Evolutionary conservation across 2,329 filamentous ascomycete genomes (phyloP).

Genomic region (Nemania diffusa): DNA sequence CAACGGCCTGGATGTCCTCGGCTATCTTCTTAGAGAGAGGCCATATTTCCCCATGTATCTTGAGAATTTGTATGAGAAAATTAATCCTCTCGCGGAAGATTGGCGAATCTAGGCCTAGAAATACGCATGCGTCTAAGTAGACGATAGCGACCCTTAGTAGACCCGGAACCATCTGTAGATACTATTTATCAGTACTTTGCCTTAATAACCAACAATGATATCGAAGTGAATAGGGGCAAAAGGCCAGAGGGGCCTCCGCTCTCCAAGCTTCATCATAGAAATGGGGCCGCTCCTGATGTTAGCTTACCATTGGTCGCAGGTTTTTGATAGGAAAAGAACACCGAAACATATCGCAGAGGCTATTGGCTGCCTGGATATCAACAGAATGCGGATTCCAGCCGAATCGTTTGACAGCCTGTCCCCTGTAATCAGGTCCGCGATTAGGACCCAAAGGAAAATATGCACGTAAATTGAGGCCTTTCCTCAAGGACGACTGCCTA

Average conservation of each 20-base stretch:
- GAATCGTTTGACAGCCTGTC: slow-evolving; percentile 45
- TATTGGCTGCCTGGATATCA: slow-evolving; percentile 50
- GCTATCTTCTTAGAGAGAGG: slow-evolving; percentile 50
- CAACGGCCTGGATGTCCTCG: slow-evolving; percentile 49
- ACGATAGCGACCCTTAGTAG: slow-evolving; percentile 45
- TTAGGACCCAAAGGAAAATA: slow-evolving; percentile 47
- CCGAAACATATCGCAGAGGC: slow-evolving; percentile 48
- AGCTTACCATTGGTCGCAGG: slow-evolving; percentile 42
- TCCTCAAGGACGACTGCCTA: slow-evolving; percentile 42
- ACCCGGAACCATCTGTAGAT: slow-evolving; percentile 36
- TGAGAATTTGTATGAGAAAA: slow-evolving; percentile 47
- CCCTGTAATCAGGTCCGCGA: slow-evolving; percentile 44
- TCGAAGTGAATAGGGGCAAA: background rate
- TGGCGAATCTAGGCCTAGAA: slow-evolving; percentile 48
- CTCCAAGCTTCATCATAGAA: too few species aligned
- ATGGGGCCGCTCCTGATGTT: background rate
- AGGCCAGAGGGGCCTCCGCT: background rate
- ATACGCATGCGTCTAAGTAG: slow-evolving; percentile 50
- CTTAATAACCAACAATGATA: too few species aligned
- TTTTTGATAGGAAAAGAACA: slow-evolving; percentile 46
- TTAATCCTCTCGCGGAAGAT: slow-evolving; percentile 49
- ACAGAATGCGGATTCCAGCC: slow-evolving; percentile 47
- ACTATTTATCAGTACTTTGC: background rate
- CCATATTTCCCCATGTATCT: slow-evolving; percentile 50
- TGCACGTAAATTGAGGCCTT: slow-evolving; percentile 46